Base-by-base conservation (phyloP, 306 rosid genomes). In the Vigna hirtella region DNA sequence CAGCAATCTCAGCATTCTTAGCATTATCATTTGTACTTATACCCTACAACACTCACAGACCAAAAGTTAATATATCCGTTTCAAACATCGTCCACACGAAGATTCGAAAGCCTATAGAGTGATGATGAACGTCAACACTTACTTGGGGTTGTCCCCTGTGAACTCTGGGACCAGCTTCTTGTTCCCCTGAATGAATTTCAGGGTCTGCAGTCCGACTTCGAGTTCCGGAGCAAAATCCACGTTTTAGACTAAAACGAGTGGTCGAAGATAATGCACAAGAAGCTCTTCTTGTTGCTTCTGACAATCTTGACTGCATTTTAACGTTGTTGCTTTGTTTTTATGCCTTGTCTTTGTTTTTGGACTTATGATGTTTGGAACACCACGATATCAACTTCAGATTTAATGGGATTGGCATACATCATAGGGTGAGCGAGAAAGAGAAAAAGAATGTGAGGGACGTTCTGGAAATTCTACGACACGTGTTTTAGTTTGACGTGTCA, bases 181-280 rank as follows among this genome's bases (percentile, higher is more conserved):
- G 73, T 45, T 89, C 89, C 24, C 84, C 85, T 0, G 89, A 86
- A 70, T 90, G 94, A 72, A 88, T 79, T 30, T 82, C 81, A 22
- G 93, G 91, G 67, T 89, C 93, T 22, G 89, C 93, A 1, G 97
- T 86, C 6, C 79, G 83, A 63, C 75, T 55, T 2, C 95, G 81
- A 14, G 74, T 32, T 74, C 77, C 51, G 1, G 77, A 52, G 72
- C 83, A 80, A 30, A 88, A 77, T 58, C 77, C 81, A 72, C 81
- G 80, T 16, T 79, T 76, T 49, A 79, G 76, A 52, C 22, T 6
- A 6, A 50, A 74, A 5, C 63, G 59, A 36, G 2, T 52, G 72
- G 80, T 12, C 42, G 57, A 13, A 50, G 59, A 72, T 11, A 78
- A 38, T 0, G 45, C 5, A 73, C 76, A 59, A 28, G 34, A 42